A percentile compares a stretch with the other conserved stretches of the same genome.
phyloP scores from a whole-genome alignment of 2,329 filamentous ascomycete species.

The Onygenales sp. region DNA sequence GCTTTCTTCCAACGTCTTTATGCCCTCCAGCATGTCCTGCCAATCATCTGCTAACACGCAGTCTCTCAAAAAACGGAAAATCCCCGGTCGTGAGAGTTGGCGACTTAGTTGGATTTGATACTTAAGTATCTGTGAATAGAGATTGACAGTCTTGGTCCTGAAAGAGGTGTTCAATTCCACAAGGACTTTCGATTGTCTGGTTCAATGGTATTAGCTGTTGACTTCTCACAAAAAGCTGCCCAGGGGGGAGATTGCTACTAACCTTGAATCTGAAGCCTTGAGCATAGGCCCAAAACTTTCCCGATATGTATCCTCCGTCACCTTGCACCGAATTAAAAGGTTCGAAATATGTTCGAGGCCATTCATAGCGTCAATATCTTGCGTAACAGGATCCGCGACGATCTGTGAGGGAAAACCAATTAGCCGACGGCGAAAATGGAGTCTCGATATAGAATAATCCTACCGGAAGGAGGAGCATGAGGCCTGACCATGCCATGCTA shows the following conservation, averaged over 20 bases:
- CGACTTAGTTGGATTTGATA: background rate
- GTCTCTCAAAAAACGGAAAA: background rate
- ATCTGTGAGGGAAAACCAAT: background rate
- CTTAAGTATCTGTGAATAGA: background rate
- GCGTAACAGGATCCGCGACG: background rate
- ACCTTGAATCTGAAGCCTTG: background rate
- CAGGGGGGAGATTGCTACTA: too few relatives aligned
- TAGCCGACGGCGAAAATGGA: background rate
- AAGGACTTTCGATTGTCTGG: background rate
- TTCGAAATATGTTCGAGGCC: background rate
- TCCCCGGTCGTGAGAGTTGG: background rate
- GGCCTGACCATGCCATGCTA: background rate
- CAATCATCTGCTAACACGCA: background rate
- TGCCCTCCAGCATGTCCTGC: background rate
- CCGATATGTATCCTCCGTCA: background rate
- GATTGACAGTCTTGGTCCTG: background rate
- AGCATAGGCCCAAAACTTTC: background rate
- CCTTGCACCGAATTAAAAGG: constrained; percentile 1
- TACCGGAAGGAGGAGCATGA: background rate
- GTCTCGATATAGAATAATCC: background rate
- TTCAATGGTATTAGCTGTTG: background rate
- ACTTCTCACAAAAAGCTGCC: too few relatives aligned
- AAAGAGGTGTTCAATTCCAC: background rate
- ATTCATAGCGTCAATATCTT: background rate
- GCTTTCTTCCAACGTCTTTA: background rate